Evolutionary conservation across 257 asterid genomes (phyloP).

Genomic region (Solanum sitiens): DNA sequence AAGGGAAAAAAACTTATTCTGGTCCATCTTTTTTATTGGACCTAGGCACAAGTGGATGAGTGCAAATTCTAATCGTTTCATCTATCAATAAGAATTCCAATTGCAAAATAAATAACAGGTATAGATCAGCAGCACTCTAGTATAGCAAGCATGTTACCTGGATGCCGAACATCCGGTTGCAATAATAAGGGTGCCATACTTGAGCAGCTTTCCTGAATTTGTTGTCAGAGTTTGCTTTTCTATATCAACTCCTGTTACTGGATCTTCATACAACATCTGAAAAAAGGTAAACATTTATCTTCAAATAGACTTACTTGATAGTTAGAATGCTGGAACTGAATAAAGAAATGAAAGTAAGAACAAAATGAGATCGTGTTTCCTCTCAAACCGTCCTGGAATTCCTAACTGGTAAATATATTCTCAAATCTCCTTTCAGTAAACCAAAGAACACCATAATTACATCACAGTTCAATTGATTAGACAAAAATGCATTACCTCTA

Average conservation of each 20-base stretch:
- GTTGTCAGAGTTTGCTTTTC: slow-evolving; percentile 37
- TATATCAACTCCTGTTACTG: slow-evolving; percentile 25
- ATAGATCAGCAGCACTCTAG: not conserved
- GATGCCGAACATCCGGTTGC: slow-evolving; percentile 40
- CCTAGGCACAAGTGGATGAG: not conserved
- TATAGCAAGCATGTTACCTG: slow-evolving; percentile 10
- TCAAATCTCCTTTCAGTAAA: not conserved
- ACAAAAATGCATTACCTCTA: slow-evolving; percentile 49
- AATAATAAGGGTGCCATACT: slow-evolving; percentile 38
- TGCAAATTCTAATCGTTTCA: not conserved
- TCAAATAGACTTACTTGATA: not conserved
- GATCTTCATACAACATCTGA: slow-evolving; percentile 40
- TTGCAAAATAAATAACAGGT: not conserved
- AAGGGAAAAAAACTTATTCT: not conserved
- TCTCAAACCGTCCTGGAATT: not conserved
- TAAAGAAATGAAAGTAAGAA: not conserved
- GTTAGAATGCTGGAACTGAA: not conserved
- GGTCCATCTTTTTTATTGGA: not conserved
- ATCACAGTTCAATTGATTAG: not conserved
- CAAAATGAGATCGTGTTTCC: not conserved
- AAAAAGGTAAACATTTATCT: not conserved
- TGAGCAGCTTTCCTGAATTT: slow-evolving; percentile 36
- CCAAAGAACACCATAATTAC: not conserved
- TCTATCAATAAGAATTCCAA: not conserved
- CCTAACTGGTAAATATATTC: not conserved